Percentiles rank a stretch among this genome's conserved stretches.
These are phyloP conservation scores for Exophiala lecanii-corni DNA, from an alignment of 2,329 filamentous ascomycete genomes.

Conservation along the genomic window DNA sequence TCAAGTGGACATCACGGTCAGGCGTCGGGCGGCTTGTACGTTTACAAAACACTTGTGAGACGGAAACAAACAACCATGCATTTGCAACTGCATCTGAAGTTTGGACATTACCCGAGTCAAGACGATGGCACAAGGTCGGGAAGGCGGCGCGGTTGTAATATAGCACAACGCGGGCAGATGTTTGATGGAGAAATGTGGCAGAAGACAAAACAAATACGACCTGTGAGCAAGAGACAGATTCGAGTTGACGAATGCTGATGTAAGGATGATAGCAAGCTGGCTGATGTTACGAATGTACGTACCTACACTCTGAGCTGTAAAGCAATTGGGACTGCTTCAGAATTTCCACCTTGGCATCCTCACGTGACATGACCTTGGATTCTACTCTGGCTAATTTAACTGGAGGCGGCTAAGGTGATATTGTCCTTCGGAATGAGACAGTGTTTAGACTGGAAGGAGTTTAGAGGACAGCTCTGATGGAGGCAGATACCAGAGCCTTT, in stretches of 20 bases:
- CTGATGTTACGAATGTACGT: too few relatives aligned
- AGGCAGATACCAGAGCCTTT: too few relatives aligned
- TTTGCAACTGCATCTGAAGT: not conserved
- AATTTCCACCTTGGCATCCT: too few relatives aligned
- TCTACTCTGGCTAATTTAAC: too few relatives aligned
- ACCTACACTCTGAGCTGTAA: too few relatives aligned
- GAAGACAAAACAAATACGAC: not conserved
- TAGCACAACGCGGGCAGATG: not conserved
- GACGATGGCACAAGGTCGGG: not conserved
- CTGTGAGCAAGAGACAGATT: not conserved
- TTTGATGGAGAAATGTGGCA: not conserved
- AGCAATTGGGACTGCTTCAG: too few relatives aligned
- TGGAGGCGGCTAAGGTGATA: too few relatives aligned
- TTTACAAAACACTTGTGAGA: not conserved
- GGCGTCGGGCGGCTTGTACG: not conserved
- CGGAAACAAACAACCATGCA: slow-evolving; percentile 1
- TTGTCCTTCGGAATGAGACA: too few relatives aligned
- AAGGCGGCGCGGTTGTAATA: too few relatives aligned
- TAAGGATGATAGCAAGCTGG: not conserved
- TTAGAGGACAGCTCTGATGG: too few relatives aligned
- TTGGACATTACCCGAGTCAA: not conserved
- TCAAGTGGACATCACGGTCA: not conserved
- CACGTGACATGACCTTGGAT: too few relatives aligned
- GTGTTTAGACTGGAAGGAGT: too few relatives aligned
- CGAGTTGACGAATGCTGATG: not conserved